Conservation (phyloP, 139 green algal species). For the Volvox reticuliferus region DNA sequence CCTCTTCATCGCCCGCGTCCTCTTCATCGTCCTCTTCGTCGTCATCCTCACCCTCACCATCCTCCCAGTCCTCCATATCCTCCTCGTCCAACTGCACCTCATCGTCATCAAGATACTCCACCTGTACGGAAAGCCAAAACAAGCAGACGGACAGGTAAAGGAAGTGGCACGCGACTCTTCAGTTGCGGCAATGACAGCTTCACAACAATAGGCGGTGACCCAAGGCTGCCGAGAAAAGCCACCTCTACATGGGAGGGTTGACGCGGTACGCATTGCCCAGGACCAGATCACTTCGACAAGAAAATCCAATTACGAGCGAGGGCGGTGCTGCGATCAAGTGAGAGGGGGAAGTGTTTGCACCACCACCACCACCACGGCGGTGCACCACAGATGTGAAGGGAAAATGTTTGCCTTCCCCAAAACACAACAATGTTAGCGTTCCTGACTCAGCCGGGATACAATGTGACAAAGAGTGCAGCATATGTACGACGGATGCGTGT, state of each 20-base stretch:
- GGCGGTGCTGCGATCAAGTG: background rate
- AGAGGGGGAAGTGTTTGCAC: background rate
- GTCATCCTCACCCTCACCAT: constrained; percentile 13
- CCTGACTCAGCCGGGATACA: background rate
- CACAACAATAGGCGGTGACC: background rate
- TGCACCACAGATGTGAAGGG: background rate
- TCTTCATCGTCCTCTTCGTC: constrained; percentile 58
- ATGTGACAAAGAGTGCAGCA: background rate
- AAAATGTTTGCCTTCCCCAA: background rate
- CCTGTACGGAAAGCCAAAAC: background rate
- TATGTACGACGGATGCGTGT: constrained; percentile 27
- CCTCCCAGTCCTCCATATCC: constrained; percentile 77
- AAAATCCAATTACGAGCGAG: background rate
- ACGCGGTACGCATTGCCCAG: background rate
- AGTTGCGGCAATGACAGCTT: background rate
- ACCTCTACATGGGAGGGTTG: background rate
- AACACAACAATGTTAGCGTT: background rate
- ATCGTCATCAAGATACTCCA: constrained; percentile 76
- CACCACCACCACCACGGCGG: background rate
- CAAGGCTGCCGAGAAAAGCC: background rate
- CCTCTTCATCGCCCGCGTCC: constrained; percentile 57
- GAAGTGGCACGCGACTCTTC: too few relatives aligned
- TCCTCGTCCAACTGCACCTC: constrained; percentile 77
- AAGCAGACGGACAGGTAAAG: background rate
- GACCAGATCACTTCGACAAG: background rate